Conservation (phyloP, 176 grass and related monocot genomes). For the Musa itinerans region DNA sequence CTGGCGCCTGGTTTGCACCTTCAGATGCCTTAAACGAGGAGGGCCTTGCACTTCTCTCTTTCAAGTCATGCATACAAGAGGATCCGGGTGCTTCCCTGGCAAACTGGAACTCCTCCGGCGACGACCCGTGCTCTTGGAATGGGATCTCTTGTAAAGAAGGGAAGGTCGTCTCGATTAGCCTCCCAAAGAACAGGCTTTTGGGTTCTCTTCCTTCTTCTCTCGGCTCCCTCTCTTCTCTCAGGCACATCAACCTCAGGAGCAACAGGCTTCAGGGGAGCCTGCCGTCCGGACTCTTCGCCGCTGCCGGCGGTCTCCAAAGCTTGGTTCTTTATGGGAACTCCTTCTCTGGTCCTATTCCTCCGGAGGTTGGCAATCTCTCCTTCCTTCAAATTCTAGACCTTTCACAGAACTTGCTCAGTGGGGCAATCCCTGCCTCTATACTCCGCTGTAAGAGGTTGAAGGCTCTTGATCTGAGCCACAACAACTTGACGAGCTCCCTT, state of each 20-base stretch:
- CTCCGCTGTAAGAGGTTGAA: neutral
- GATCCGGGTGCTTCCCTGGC: slow-evolving; percentile 46
- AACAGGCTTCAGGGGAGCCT: slow-evolving; percentile 51
- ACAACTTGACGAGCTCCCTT: slow-evolving; percentile 2
- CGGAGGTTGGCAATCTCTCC: neutral
- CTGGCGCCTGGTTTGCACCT: neutral
- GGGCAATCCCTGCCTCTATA: neutral
- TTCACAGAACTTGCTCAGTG: neutral
- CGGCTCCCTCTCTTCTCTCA: slow-evolving; percentile 46
- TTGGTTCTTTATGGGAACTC: slow-evolving; percentile 8
- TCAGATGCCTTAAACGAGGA: slow-evolving; percentile 28
- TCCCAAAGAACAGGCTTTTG: slow-evolving; percentile 50
- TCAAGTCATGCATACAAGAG: slow-evolving; percentile 45
- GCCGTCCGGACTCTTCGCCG: slow-evolving; percentile 28
- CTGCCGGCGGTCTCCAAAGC: slow-evolving; percentile 24
- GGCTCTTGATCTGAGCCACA: neutral
- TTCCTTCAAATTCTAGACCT: neutral
- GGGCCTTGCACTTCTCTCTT: slow-evolving; percentile 60
- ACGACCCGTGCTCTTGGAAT: slow-evolving; percentile 72
- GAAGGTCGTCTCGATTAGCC: slow-evolving; percentile 37
- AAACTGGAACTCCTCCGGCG: slow-evolving; percentile 51
- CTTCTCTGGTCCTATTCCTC: slow-evolving; percentile 1
- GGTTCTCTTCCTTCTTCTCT: slow-evolving; percentile 34
- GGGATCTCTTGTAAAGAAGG: slow-evolving; percentile 43
- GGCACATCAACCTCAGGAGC: slow-evolving; percentile 77